Percentiles rank a stretch among this genome's conserved stretches.
Conservation (phyloP, 768 basidiomycete species). For the Melanogaster broomeanus region DNA sequence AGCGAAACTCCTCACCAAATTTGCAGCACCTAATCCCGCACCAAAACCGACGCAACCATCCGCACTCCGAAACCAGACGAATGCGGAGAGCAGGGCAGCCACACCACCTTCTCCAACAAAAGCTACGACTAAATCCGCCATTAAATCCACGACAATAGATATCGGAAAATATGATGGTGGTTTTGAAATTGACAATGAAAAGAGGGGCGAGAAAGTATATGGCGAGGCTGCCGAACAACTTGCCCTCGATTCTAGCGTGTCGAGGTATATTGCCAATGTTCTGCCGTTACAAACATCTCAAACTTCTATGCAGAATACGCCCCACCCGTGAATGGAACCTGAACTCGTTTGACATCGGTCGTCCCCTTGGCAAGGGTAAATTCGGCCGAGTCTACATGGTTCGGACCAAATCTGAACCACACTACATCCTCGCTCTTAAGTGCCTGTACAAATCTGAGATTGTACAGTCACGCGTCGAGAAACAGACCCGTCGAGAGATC, state of each 20-base stretch:
- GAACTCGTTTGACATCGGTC: conserved; percentile 88
- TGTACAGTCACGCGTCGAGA: conserved; percentile 88
- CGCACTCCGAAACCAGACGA: conserved; percentile 43
- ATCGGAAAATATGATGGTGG: conserved; percentile 97
- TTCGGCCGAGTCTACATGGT: conserved; percentile 99
- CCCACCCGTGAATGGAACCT: conserved; percentile 88
- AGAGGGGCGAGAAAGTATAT: conserved; percentile 68
- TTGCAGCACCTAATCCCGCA: conserved; percentile 59
- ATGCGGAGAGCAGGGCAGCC: conserved; percentile 24
- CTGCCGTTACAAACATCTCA: background rate
- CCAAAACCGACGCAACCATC: conserved; percentile 37
- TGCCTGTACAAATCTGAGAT: conserved; percentile 97
- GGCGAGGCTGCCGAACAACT: conserved; percentile 81
- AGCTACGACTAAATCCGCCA: conserved; percentile 16
- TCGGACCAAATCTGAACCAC: conserved; percentile 82
- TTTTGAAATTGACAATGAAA: conserved; percentile 86
- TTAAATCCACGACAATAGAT: conserved; percentile 46
- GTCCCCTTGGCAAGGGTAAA: conserved; percentile 97
- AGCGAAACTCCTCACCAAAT: conserved; percentile 74
- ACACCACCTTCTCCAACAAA: conserved; percentile 28
- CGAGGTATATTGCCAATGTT: conserved; percentile 46
- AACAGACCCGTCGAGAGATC: conserved; percentile 96
- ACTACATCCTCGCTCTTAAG: conserved; percentile 95
- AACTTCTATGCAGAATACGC: conserved; percentile 44
- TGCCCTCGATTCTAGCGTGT: conserved; percentile 82